Base-by-base conservation (phyloP, 192 early-diverging fungal genomes). In the Podila epicladia region DNA sequence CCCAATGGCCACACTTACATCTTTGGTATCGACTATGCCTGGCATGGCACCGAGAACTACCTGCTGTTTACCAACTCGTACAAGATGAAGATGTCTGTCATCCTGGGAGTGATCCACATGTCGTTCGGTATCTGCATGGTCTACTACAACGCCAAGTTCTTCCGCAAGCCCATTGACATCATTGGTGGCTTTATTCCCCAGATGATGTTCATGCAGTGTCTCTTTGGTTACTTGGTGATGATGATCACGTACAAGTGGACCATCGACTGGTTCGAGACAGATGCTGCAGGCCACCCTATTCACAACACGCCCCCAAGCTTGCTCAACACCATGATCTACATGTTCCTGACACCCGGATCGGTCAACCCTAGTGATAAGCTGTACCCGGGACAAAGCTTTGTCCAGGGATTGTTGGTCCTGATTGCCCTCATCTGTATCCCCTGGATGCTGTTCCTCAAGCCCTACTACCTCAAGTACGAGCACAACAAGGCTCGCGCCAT, bases 1-100 rank as follows among this genome's bases (percentile, higher is more conserved):
- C 88, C 87, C 66, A 86, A 85, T 33, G 83, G 84, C 13, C 71
- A 80, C 41, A 90, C 62, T 20, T 80, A 80, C 31, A 61, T 65
- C 3, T 80, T 80, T 29, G 77, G 77, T 65, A 80, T 80, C 33
- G 77, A 80, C 15, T 80, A 80, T 38, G 60, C 93, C 11, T 99
- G 98, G 98, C 94, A 97, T 67, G 92, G 91, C 48, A 88, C 96
- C 12, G 95, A 97, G 53, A 99, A 99, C 88, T 91, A 85, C 74
- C 91, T 99, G 61, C 71, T 99, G 55, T 99, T 99, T 76, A 90
- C 92, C 60, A 99, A 99, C 87, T 98, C 97, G 62, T 99, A 99
- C 90, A 99, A 99, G 90, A 99, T 99, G 98, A 99, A 99, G 85
- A 94, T 95, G 93, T 94, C 96, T 8, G 92, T 99, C 75, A 89